A percentile compares a stretch with the other conserved stretches of the same genome.
Evolutionary conservation across 495 filamentous ascomycete genomes (phyloP).

Genomic region (Schizothecium vesticola): DNA sequence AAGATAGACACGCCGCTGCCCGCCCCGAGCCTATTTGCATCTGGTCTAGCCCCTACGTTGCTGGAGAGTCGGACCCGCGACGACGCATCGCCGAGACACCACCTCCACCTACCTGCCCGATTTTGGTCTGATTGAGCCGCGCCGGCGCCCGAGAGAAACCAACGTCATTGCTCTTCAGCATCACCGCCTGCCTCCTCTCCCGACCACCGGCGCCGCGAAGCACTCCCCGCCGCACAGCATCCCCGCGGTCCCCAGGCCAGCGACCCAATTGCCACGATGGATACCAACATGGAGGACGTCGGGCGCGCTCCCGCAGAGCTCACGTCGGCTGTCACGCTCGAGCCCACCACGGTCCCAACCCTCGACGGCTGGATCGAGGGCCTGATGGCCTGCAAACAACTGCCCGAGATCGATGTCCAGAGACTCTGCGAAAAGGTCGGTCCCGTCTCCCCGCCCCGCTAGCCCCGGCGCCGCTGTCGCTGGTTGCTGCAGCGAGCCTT

Average conservation of each 20-base stretch:
- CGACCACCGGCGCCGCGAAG: constrained; percentile 2
- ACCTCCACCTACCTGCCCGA: constrained; percentile 11
- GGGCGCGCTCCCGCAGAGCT: constrained; percentile 80
- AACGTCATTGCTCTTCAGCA: constrained; percentile 20
- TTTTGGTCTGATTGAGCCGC: constrained; percentile 19
- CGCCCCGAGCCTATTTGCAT: background rate
- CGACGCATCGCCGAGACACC: constrained; percentile 1
- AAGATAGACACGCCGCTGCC: background rate
- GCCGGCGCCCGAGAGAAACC: constrained; percentile 15
- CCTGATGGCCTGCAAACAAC: constrained; percentile 97
- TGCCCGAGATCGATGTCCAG: constrained; percentile 90
- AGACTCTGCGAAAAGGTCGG: constrained; percentile 94
- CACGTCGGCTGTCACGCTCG: constrained; percentile 58
- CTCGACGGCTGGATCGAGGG: constrained; percentile 98
- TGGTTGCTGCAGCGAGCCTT: background rate
- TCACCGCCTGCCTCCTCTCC: constrained; percentile 10
- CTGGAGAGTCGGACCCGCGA: constrained; percentile 4
- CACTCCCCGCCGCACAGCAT: background rate
- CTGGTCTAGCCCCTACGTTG: background rate
- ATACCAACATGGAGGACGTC: constrained; percentile 98
- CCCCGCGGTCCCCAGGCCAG: background rate
- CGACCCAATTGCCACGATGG: constrained; percentile 53
- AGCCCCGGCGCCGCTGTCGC: background rate
- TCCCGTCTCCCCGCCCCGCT: constrained; percentile 8
- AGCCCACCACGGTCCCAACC: constrained; percentile 84